These are phyloP conservation scores for Rhizophora apiculata DNA, from an alignment of 345 rosid species.

Conservation along the genomic window DNA sequence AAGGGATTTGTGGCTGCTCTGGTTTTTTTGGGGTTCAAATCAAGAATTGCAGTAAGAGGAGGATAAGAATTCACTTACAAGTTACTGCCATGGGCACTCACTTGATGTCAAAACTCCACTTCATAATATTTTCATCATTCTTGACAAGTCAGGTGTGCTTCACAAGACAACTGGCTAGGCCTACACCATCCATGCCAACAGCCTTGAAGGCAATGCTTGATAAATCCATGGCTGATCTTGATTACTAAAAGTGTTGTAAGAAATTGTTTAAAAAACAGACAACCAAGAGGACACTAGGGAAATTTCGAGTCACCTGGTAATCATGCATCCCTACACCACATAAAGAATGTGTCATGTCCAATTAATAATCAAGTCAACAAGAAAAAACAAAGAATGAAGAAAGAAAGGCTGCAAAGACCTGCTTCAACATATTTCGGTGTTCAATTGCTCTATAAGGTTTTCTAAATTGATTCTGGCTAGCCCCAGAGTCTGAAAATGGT, in stretches of 20 bases:
- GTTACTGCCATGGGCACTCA: no score
- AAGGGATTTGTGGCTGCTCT: no score
- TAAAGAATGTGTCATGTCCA: neutral
- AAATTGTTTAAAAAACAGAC: slow-evolving; percentile 3
- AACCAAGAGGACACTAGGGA: slow-evolving; percentile 12
- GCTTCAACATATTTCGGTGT: slow-evolving; percentile 53
- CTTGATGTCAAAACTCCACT: neutral
- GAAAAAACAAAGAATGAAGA: slow-evolving; percentile 1
- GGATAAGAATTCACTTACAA: no score
- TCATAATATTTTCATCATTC: slow-evolving; percentile 20
- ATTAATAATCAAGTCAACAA: neutral
- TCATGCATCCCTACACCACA: slow-evolving; percentile 70
- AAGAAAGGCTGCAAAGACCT: slow-evolving; percentile 34
- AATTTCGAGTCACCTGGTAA: slow-evolving; percentile 41
- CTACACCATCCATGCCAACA: slow-evolving; percentile 67
- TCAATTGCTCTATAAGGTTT: slow-evolving; percentile 63
- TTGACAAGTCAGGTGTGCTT: slow-evolving; percentile 3
- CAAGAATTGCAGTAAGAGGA: no score
- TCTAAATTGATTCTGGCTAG: slow-evolving; percentile 41
- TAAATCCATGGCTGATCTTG: slow-evolving; percentile 63
- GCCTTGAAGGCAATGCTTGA: slow-evolving; percentile 63
- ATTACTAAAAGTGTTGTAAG: slow-evolving; percentile 18
- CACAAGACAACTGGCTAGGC: slow-evolving; percentile 26
- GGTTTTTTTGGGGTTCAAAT: no score
- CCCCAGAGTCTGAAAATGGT: slow-evolving; percentile 51